Evolutionary conservation across 495 filamentous ascomycete species (phyloP).

Genomic region (Xylaria curta): DNA sequence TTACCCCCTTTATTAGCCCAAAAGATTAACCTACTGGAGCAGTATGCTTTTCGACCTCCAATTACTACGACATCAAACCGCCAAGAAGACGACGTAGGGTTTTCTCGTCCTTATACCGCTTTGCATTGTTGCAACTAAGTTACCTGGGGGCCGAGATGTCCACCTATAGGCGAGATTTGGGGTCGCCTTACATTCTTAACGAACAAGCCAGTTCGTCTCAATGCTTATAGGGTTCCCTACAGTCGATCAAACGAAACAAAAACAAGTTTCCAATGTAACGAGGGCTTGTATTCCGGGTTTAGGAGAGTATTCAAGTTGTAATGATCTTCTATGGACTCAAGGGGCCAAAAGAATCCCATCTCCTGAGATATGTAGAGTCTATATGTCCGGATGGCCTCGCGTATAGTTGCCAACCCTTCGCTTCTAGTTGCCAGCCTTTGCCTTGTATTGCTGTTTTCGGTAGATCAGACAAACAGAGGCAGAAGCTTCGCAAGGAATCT

Average conservation of each 20-base stretch:
- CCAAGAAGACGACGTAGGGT: neutral
- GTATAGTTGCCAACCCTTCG: no score
- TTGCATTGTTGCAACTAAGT: neutral
- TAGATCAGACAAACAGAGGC: no score
- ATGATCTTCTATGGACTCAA: no score
- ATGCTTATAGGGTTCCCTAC: neutral
- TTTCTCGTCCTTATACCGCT: neutral
- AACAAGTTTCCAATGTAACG: neutral
- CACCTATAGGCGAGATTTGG: neutral
- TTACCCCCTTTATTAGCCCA: neutral
- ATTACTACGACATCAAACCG: conserved; percentile 7
- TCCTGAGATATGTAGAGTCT: no score
- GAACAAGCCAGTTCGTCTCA: neutral
- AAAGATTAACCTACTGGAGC: neutral
- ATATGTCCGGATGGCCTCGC: no score
- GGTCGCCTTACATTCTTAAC: neutral
- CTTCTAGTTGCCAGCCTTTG: no score
- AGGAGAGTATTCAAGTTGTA: no score
- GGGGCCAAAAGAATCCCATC: no score
- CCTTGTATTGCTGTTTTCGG: no score
- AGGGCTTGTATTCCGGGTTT: no score
- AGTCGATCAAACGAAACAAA: neutral
- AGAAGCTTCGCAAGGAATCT: no score
- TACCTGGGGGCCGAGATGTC: neutral
- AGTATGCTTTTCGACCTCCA: neutral